Evolutionary conservation across 176 grass and related monocot genomes (phyloP).

Genomic region (Neostapfia colusana): DNA sequence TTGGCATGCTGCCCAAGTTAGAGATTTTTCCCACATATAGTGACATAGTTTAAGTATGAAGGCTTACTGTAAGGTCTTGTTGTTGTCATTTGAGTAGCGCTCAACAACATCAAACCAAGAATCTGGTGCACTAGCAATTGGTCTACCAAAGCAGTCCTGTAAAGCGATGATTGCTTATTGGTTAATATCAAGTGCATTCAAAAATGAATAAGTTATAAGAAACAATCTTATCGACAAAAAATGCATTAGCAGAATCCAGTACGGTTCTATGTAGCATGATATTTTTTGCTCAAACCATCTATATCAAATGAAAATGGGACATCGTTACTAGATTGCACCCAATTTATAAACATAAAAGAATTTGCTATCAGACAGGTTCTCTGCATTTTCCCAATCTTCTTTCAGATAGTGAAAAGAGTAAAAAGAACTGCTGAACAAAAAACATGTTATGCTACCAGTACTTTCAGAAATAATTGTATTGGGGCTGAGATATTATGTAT

Average conservation of each 20-base stretch:
- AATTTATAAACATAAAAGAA: not conserved
- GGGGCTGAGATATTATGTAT: not conserved
- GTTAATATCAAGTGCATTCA: constrained; percentile 13
- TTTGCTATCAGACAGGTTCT: not conserved
- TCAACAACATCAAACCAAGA: constrained; percentile 88
- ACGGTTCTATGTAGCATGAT: not conserved
- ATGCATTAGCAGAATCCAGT: not conserved
- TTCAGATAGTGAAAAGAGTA: not conserved
- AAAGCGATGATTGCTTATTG: not conserved
- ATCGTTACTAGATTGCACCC: not conserved
- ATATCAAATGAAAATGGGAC: not conserved
- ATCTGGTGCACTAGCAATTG: constrained; percentile 82
- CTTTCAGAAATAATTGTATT: not conserved
- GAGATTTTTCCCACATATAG: not conserved
- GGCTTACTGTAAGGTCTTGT: constrained; percentile 74
- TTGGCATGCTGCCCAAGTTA: not conserved
- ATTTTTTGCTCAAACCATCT: not conserved
- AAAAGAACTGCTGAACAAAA: not conserved
- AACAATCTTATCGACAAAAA: not conserved
- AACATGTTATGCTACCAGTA: not conserved
- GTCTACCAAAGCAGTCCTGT: constrained; percentile 81
- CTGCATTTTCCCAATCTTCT: not conserved
- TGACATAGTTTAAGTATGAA: not conserved
- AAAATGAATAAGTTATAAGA: constrained; percentile 1
- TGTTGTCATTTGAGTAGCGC: constrained; percentile 72